Evolutionary conservation across 805 yeast species (phyloP).

Genomic region (Candida vaughaniae): DNA sequence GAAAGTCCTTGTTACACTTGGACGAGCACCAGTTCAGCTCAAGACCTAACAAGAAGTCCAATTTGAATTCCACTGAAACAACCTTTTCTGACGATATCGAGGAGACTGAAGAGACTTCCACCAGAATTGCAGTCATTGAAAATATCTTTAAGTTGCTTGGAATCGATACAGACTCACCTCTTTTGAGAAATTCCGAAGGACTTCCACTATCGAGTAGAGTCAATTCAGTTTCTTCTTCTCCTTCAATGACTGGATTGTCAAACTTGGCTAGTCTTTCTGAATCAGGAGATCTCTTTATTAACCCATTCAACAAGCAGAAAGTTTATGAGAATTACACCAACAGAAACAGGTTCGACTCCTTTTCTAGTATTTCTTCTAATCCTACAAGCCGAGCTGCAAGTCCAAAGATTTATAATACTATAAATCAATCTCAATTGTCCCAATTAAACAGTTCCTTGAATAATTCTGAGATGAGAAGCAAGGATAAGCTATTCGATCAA

Average conservation of each 20-base stretch:
- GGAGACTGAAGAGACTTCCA: constrained; percentile 67
- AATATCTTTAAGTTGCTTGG: constrained; percentile 71
- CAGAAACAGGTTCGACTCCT: constrained; percentile 16
- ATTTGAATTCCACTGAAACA: constrained; percentile 6
- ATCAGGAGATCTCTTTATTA: constrained; percentile 1
- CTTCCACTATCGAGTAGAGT: constrained; percentile 23
- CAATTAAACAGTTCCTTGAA: constrained; percentile 6
- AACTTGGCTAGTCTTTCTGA: constrained; percentile 17
- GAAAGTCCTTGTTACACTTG: constrained; percentile 32
- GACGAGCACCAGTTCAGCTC: constrained; percentile 9
- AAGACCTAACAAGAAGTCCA: constrained; percentile 3
- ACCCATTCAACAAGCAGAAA: constrained; percentile 12
- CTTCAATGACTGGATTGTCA: constrained; percentile 31
- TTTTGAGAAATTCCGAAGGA: constrained; percentile 3
- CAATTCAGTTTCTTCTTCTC: constrained; percentile 22
- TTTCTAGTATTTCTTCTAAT: constrained; percentile 13
- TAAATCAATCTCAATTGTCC: constrained; percentile 20
- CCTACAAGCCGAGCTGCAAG: constrained; percentile 15
- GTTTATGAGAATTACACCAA: constrained; percentile 14
- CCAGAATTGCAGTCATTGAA: constrained; percentile 66
- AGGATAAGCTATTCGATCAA: constrained; percentile 2
- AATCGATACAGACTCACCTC: constrained; percentile 34
- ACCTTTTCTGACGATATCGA: constrained; percentile 56
- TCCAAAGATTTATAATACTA: constrained; percentile 32
- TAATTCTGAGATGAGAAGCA: constrained; percentile 4